Evolutionary conservation across 345 rosid species (phyloP).

Genomic region (Brassica rapa): DNA sequence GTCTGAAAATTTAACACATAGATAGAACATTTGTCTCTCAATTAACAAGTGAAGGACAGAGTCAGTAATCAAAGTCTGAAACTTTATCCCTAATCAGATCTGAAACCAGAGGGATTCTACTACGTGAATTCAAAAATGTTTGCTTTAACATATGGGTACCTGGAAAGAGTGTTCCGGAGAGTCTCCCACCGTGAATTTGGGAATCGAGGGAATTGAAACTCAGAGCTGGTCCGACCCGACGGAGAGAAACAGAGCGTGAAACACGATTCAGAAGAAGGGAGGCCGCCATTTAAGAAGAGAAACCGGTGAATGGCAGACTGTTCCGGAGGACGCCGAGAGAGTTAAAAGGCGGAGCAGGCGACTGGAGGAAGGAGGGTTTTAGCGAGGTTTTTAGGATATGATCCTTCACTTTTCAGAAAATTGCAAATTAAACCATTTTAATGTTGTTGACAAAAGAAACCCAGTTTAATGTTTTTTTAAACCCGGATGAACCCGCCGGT

Average conservation of each 20-base stretch:
- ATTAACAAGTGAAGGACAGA: not conserved
- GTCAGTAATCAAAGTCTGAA: not conserved
- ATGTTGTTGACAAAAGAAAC: too few species aligned
- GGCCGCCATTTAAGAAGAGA: constrained; percentile 28
- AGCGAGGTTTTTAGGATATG: constrained; percentile 19
- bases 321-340: not conserved
- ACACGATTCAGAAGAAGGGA: constrained; percentile 27
- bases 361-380: constrained; percentile 23
- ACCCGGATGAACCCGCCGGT: not conserved
- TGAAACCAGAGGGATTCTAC: not conserved
- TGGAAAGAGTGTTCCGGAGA: constrained; percentile 42
- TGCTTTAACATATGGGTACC: constrained; percentile 38
- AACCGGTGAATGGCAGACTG: not conserved
- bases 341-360: not conserved
- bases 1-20: not conserved
- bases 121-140: not conserved
- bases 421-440: not conserved
- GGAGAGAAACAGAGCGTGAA: constrained; percentile 26
- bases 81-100: constrained; percentile 1
- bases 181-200: constrained; percentile 22
- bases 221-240: constrained; percentile 37
- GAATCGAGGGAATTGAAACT: constrained; percentile 37
- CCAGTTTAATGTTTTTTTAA: not conserved
- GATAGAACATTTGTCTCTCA: not conserved
- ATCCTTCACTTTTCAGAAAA: not conserved